Evolutionary conservation across 139 green algal genomes (phyloP).

Genomic region (Ostreobium quekettii): DNA sequence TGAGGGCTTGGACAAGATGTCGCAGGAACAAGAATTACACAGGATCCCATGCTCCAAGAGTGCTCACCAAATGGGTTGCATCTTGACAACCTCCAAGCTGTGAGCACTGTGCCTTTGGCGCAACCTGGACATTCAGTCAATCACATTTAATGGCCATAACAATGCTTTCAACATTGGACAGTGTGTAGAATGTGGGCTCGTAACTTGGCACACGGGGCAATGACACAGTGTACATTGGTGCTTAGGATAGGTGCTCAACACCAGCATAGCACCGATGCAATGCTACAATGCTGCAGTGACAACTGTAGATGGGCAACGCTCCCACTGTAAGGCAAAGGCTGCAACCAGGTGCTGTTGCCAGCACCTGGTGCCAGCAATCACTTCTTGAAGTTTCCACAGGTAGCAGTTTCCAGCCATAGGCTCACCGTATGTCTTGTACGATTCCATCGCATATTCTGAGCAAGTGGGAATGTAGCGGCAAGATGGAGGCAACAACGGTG

Average conservation of each 20-base stretch:
- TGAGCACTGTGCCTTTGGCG: slow-evolving; percentile 56
- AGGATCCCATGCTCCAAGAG: background rate
- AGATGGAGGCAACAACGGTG: slow-evolving; percentile 54
- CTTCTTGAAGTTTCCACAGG: too few relatives aligned
- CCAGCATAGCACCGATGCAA: too few relatives aligned
- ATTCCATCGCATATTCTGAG: slow-evolving; percentile 38
- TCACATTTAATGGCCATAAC: background rate
- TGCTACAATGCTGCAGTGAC: too few relatives aligned
- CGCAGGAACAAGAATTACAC: too few relatives aligned
- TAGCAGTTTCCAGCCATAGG: too few relatives aligned
- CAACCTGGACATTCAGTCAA: slow-evolving; percentile 28
- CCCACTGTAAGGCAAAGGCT: background rate
- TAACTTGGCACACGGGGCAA: background rate
- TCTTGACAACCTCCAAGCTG: slow-evolving; percentile 62
- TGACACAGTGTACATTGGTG: too few relatives aligned
- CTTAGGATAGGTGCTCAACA: too few relatives aligned
- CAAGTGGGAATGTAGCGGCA: slow-evolving; percentile 79
- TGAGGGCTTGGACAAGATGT: too few relatives aligned
- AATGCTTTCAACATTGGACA: background rate
- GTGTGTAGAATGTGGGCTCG: background rate
- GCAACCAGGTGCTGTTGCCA: background rate
- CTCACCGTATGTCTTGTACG: slow-evolving; percentile 3
- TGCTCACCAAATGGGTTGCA: slow-evolving; percentile 56
- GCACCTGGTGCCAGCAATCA: too few relatives aligned
- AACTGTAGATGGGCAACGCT: background rate